Evolutionary conservation across 805 yeast species (phyloP).

Genomic region (Komagataella ulmi): DNA sequence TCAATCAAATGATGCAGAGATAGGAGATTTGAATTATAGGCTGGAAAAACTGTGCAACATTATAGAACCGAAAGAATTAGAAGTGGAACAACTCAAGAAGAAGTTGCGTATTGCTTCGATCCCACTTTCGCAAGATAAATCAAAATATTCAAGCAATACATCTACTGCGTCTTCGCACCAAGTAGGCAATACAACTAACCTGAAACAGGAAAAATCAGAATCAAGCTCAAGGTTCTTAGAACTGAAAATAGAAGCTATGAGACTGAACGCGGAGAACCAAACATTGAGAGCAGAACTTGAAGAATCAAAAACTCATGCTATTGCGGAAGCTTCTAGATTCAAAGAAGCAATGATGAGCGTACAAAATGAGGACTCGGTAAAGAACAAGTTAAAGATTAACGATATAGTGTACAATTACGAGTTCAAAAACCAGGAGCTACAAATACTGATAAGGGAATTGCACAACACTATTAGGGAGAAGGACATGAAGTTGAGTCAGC

Average conservation of each 20-base stretch:
- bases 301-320: background rate
- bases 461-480: constrained; percentile 5
- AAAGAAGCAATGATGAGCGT: background rate
- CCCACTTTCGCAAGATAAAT: background rate
- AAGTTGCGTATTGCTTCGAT: background rate
- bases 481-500: constrained; percentile 7
- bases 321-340: background rate
- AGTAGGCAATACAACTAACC: background rate
- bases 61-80: background rate
- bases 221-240: background rate
- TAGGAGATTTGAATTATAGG: background rate
- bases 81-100: background rate
- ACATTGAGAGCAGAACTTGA: background rate
- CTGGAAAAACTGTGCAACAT: background rate
- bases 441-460: constrained; percentile 2
- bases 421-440: constrained; percentile 4
- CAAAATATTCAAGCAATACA: background rate
- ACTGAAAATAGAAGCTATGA: background rate
- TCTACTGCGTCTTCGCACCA: background rate
- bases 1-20: background rate
- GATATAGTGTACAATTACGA: constrained; percentile 3
- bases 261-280: background rate
- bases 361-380: background rate
- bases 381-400: background rate
- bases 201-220: background rate